Evolutionary conservation across 2,329 filamentous ascomycete genomes (phyloP).

Genomic region (Didymella keratinophila): DNA sequence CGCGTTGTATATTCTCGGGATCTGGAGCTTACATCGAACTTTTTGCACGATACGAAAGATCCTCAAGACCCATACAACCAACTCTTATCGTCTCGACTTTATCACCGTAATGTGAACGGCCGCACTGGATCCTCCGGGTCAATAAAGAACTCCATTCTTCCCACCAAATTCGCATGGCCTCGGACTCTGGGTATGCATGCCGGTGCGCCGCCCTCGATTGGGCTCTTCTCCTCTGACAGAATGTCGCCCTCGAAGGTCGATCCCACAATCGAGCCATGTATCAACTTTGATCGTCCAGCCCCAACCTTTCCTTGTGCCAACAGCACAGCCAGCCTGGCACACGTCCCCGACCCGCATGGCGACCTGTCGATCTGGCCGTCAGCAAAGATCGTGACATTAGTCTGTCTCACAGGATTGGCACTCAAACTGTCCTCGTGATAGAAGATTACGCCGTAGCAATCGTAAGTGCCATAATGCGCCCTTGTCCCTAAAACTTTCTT

Average conservation of each 20-base stretch:
- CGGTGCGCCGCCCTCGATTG: constrained; percentile 11
- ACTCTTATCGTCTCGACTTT: too few relatives aligned
- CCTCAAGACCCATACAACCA: too few relatives aligned
- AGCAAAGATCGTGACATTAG: constrained; percentile 22
- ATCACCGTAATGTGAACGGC: constrained; percentile 13
- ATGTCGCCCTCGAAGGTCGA: constrained; percentile 21
- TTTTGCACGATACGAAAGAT: too few relatives aligned
- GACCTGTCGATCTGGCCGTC: constrained; percentile 23
- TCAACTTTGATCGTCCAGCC: constrained; percentile 10
- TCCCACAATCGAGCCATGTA: constrained; percentile 29
- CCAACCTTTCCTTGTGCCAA: constrained; percentile 14
- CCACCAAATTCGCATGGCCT: constrained; percentile 20
- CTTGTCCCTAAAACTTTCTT: constrained; percentile 11
- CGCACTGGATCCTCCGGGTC: constrained; percentile 14
- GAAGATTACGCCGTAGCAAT: constrained; percentile 21
- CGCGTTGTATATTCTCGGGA: too few relatives aligned
- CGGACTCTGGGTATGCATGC: constrained; percentile 21
- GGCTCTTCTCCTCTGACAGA: constrained; percentile 7
- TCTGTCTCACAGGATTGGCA: constrained; percentile 8
- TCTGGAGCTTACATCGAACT: too few relatives aligned
- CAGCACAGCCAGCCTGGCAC: constrained; percentile 19
- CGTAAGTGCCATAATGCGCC: constrained; percentile 16
- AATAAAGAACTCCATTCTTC: constrained; percentile 21
- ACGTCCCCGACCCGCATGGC: constrained; percentile 25
- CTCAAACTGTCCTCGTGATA: constrained; percentile 10